Conservation (phyloP, 2,329 filamentous ascomycete genomes). For the Trichophyton verrucosum region DNA sequence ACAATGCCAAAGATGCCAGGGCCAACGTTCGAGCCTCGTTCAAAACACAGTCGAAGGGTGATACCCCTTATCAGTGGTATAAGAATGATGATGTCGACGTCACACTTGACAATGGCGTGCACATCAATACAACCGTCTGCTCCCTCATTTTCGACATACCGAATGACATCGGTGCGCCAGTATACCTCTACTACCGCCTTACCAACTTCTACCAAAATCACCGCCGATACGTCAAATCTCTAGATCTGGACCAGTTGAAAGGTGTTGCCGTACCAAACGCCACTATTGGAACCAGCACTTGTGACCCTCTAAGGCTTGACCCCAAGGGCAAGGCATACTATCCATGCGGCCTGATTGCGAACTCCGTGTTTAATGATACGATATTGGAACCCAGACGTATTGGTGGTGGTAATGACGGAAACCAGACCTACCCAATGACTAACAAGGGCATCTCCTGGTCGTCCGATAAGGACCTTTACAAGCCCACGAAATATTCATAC, state of each 20-base stretch:
- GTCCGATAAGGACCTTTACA: slow-evolving; percentile 71
- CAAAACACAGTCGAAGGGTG: slow-evolving; percentile 41
- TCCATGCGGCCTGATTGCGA: slow-evolving; percentile 90
- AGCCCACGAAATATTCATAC: slow-evolving; percentile 51
- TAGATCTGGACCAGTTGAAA: slow-evolving; percentile 70
- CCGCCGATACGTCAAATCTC: slow-evolving; percentile 83
- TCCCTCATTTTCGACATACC: slow-evolving; percentile 66
- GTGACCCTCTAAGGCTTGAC: slow-evolving; percentile 56
- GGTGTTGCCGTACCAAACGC: slow-evolving; percentile 50
- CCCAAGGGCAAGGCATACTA: slow-evolving; percentile 61
- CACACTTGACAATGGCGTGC: slow-evolving; percentile 17
- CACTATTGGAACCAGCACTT: slow-evolving; percentile 56
- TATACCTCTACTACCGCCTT: slow-evolving; percentile 88
- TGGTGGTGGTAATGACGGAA: slow-evolving; percentile 34
- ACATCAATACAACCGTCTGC: slow-evolving; percentile 45
- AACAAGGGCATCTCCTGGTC: slow-evolving; percentile 72
- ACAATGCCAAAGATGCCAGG: slow-evolving; percentile 45
- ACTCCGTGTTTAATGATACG: slow-evolving; percentile 93
- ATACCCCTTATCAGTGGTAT: slow-evolving; percentile 23
- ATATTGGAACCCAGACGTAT: slow-evolving; percentile 55
- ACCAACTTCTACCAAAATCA: slow-evolving; percentile 99
- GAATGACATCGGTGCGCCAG: slow-evolving; percentile 64
- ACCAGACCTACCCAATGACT: slow-evolving; percentile 59
- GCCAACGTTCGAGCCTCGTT: slow-evolving; percentile 53
- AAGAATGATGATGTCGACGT: slow-evolving; percentile 10